Percentiles rank a stretch among this genome's conserved stretches.
phyloP scores from a whole-genome alignment of 2,329 filamentous ascomycete species.

The Penicillium sp. region DNA sequence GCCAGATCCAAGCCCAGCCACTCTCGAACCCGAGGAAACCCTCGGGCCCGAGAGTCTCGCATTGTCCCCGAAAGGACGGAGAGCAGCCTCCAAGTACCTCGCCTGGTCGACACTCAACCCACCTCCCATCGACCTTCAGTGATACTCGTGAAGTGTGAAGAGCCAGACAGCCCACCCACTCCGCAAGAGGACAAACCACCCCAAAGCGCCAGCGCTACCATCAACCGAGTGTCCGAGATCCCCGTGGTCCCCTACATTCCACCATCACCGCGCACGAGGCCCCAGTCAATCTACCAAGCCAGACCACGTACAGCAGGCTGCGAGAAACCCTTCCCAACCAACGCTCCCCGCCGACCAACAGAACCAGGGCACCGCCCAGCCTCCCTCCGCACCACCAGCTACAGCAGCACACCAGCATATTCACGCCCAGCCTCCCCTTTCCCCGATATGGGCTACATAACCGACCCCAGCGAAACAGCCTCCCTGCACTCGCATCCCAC shows the following conservation, averaged over 20 bases:
- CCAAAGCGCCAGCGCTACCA: conserved; percentile 20
- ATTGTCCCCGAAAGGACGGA: conserved; percentile 14
- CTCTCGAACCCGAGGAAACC: conserved; percentile 10
- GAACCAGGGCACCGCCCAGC: conserved; percentile 20
- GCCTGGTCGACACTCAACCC: conserved; percentile 8
- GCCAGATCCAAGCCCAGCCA: conserved; percentile 7
- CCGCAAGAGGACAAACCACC: background rate
- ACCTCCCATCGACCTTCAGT: conserved; percentile 1
- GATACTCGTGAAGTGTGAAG: background rate
- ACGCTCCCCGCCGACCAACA: conserved; percentile 12
- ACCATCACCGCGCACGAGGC: conserved; percentile 13
- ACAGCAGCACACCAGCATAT: conserved; percentile 17
- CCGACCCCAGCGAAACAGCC: conserved; percentile 15
- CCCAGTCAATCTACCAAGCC: conserved; percentile 22
- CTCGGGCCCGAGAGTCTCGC: conserved; percentile 15
- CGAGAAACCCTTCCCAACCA: conserved; percentile 15
- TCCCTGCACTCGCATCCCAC: conserved; percentile 12
- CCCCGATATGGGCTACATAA: conserved; percentile 14
- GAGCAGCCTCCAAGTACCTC: conserved; percentile 8
- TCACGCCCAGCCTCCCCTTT: conserved; percentile 13
- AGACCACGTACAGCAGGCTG: conserved; percentile 22
- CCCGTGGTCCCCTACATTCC: conserved; percentile 19
- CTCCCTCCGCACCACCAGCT: conserved; percentile 26
- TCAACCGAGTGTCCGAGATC: conserved; percentile 24
- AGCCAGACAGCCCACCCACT: background rate